Evolutionary conservation across 768 basidiomycete species (phyloP).

Genomic region (Termitomyces heimii): DNA sequence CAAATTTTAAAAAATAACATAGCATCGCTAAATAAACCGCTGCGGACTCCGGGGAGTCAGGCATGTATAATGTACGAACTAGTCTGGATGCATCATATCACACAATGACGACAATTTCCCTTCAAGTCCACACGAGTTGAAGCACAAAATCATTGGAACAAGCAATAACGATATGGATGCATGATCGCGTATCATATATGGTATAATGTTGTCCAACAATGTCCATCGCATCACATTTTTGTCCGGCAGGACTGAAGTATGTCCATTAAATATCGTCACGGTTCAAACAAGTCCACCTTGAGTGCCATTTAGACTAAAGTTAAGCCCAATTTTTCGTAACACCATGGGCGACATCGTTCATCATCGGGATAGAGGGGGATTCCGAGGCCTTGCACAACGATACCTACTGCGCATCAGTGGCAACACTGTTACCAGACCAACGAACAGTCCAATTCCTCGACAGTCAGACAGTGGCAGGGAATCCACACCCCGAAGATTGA

Average conservation of each 20-base stretch:
- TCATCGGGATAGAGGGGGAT: not conserved
- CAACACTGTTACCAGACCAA: not conserved
- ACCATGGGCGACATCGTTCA: not conserved
- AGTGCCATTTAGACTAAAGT: not conserved
- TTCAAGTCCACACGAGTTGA: not conserved
- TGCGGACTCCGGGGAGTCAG: not conserved
- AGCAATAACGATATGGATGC: not conserved
- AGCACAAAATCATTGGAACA: not conserved
- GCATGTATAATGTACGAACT: not conserved
- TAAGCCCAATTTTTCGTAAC: not conserved
- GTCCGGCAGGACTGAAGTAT: not conserved
- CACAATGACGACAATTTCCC: not conserved
- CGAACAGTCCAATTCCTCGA: not conserved
- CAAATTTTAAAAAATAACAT: not conserved
- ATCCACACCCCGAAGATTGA: not conserved
- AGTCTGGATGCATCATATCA: not conserved
- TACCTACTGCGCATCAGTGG: not conserved
- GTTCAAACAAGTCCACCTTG: not conserved
- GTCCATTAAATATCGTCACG: not conserved
- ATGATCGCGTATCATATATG: not conserved
- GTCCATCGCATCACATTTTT: not conserved
- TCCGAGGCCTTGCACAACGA: constrained; percentile 1
- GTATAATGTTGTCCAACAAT: not conserved
- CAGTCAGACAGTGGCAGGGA: not conserved
- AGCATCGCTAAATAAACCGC: not conserved